Percentiles rank a stretch among this genome's conserved stretches.
Conservation (phyloP, 2,329 filamentous ascomycete genomes). For the Nemania abortiva region DNA sequence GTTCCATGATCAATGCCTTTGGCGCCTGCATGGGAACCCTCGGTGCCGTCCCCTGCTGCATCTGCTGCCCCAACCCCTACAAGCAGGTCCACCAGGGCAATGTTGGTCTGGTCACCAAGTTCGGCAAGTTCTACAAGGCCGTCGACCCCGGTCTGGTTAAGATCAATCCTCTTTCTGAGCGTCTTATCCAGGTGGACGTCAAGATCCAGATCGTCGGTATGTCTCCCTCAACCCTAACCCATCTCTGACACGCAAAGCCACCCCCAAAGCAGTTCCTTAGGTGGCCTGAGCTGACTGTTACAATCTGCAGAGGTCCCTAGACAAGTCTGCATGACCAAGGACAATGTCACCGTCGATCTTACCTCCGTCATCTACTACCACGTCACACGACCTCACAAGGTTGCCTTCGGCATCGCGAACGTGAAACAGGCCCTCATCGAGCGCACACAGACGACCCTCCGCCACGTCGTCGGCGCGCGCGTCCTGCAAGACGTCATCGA, state of each 20-base stretch:
- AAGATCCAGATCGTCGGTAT: conserved; percentile 91
- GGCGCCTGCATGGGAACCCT: conserved; percentile 80
- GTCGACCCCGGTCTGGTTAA: conserved; percentile 97
- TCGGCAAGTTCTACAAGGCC: conserved; percentile 92
- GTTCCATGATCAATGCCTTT: conserved; percentile 80
- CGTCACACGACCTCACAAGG: conserved; percentile 94
- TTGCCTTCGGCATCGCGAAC: conserved; percentile 95
- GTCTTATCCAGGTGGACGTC: conserved; percentile 91
- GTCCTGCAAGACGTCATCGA: conserved; percentile 98
- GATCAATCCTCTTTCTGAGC: conserved; percentile 95
- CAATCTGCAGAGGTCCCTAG: conserved; percentile 79
- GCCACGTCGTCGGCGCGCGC: conserved; percentile 94
- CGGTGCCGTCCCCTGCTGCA: conserved; percentile 91
- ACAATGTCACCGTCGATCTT: conserved; percentile 94
- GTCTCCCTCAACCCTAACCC: conserved; percentile 30
- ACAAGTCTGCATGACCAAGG: conserved; percentile 99
- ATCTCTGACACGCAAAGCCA: background rate
- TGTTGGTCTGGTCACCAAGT: conserved; percentile 95
- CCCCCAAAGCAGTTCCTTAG: background rate
- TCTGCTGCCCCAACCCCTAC: conserved; percentile 95
- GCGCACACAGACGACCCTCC: conserved; percentile 96
- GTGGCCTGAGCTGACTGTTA: conserved; percentile 13
- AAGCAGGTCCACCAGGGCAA: conserved; percentile 93
- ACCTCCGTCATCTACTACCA: conserved; percentile 99
- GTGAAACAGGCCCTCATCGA: conserved; percentile 96